Evolutionary conservation across 1,284 basidiomycete genomes (phyloP).

Genomic region (Anthracocystis walkeri): DNA sequence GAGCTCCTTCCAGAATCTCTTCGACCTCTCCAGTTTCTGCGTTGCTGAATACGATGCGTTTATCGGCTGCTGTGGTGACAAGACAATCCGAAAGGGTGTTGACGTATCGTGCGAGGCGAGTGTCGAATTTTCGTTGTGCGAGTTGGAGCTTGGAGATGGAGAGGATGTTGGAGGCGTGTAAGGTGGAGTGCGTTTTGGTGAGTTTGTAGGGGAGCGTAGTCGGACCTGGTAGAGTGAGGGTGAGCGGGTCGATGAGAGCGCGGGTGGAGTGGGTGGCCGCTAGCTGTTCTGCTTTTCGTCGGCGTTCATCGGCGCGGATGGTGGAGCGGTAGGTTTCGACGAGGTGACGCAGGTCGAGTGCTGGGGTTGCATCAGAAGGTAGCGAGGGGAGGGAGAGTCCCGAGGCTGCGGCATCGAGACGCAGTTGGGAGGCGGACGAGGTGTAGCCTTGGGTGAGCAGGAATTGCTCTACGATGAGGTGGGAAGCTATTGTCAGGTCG

Average conservation of each 20-base stretch:
- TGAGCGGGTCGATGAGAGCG: slow-evolving; percentile 34
- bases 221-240: slow-evolving; percentile 32
- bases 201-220: slow-evolving; percentile 31
- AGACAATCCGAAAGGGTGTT: slow-evolving; percentile 25
- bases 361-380: neutral
- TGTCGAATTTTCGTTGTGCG: slow-evolving; percentile 42
- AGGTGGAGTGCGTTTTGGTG: slow-evolving; percentile 30
- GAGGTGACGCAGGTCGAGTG: slow-evolving; percentile 41
- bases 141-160: slow-evolving; percentile 40
- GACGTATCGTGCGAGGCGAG: slow-evolving; percentile 12
- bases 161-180: slow-evolving; percentile 64
- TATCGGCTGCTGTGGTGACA: slow-evolving; percentile 59
- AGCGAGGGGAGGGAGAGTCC: slow-evolving; percentile 16
- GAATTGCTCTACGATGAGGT: slow-evolving; percentile 51
- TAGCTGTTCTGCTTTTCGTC: slow-evolving; percentile 14
- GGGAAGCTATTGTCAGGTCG: slow-evolving; percentile 34
- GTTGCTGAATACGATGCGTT: slow-evolving; percentile 56
- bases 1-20: slow-evolving; percentile 55
- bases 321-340: slow-evolving; percentile 47
- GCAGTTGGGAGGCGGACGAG: slow-evolving; percentile 31
- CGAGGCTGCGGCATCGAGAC: slow-evolving; percentile 25
- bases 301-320: slow-evolving; percentile 27
- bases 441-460: slow-evolving; percentile 41
- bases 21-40: slow-evolving; percentile 53
- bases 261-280: slow-evolving; percentile 23